Evolutionary conservation across 345 rosid species (phyloP).

Genomic region (Firmiana major): DNA sequence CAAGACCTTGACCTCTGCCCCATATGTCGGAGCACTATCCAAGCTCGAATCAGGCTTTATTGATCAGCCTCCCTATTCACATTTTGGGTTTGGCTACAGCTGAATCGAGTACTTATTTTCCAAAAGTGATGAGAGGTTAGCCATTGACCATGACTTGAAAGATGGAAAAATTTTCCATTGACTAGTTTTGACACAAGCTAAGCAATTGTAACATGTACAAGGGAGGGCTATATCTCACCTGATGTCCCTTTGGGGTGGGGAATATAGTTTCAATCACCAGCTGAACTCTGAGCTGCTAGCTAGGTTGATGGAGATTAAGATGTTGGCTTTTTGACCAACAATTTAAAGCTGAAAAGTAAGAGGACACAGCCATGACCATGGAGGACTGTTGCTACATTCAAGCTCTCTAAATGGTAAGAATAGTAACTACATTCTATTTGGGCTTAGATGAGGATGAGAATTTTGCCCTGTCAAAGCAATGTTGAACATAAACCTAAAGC

Average conservation of each 20-base stretch:
- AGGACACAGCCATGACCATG: not conserved
- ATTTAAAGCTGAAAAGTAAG: not conserved
- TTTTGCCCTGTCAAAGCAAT: not conserved
- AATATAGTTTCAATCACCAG: not conserved
- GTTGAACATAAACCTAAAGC: not conserved
- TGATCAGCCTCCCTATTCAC: slow-evolving; percentile 11
- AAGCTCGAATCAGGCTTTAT: slow-evolving; percentile 67
- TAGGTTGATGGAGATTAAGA: not conserved
- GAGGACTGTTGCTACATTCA: not conserved
- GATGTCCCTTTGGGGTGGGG: not conserved
- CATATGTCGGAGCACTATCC: slow-evolving; percentile 58
- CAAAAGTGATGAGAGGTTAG: slow-evolving; percentile 3
- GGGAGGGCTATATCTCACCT: not conserved
- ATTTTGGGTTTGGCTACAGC: not conserved
- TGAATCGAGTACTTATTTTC: not conserved
- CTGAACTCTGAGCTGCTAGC: not conserved
- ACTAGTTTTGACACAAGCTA: not conserved
- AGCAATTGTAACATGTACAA: not conserved
- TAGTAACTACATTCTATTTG: not conserved
- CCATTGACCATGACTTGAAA: not conserved
- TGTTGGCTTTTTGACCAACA: not conserved
- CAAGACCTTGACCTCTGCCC: slow-evolving; percentile 64
- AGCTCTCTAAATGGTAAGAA: not conserved
- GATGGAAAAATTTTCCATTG: not conserved
- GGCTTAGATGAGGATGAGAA: not conserved